Conservation (phyloP, 1,139 yeast genomes). For the Meyerozyma smithsonii region DNA sequence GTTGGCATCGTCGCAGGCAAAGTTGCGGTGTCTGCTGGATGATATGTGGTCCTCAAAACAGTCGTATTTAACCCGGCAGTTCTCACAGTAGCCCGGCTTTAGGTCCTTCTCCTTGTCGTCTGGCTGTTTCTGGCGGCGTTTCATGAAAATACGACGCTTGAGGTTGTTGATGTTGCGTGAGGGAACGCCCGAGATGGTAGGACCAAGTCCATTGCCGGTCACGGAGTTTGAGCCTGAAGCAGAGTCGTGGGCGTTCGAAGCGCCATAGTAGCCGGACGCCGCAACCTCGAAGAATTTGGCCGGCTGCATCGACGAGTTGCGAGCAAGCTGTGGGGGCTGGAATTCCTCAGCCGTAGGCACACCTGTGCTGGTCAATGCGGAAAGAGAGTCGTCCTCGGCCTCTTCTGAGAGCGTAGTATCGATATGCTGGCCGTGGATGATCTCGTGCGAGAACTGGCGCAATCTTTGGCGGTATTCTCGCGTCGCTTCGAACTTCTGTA, state of each 20-base stretch:
- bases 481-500: conserved; percentile 38
- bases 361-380: not conserved
- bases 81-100: conserved; percentile 82
- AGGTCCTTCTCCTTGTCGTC: conserved; percentile 26
- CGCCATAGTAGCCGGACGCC: conserved; percentile 77
- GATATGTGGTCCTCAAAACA: conserved; percentile 72
- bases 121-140: conserved; percentile 26
- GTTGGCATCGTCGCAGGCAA: conserved; percentile 69
- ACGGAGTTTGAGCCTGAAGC: conserved; percentile 40
- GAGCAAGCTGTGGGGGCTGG: conserved; percentile 17
- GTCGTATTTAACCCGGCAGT: conserved; percentile 83
- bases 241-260: conserved; percentile 42
- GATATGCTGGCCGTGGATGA: not conserved
- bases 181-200: conserved; percentile 60
- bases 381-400: not conserved
- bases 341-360: conserved; percentile 8
- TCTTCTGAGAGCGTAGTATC: not conserved
- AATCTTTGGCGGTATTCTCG: conserved; percentile 36
- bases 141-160: conserved; percentile 48
- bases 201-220: conserved; percentile 65
- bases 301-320: conserved; percentile 21
- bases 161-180: conserved; percentile 61
- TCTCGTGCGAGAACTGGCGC: conserved; percentile 31
- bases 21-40: conserved; percentile 69
- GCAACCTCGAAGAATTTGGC: conserved; percentile 57